Percentiles rank a stretch among this genome's conserved stretches.
These are phyloP conservation scores for Sporobolomyces phaffii DNA, from an alignment of 768 basidiomycete species.

Conservation along the genomic window DNA sequence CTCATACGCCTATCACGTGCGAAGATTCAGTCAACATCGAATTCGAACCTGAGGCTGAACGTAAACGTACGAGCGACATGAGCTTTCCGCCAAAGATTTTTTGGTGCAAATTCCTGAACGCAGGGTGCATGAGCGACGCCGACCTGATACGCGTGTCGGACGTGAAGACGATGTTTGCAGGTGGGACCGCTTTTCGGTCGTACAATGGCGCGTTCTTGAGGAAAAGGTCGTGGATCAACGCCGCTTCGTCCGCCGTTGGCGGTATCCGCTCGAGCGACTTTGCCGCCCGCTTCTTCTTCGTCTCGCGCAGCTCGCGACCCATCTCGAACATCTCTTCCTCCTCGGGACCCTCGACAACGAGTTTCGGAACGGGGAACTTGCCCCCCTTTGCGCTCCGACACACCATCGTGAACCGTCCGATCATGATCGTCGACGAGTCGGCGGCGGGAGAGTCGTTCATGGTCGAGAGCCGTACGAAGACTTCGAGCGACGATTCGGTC, in stretches of 20 bases:
- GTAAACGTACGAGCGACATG: conserved; percentile 24
- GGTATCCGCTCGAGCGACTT: conserved; percentile 24
- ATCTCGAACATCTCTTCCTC: conserved; percentile 36
- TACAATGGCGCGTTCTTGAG: conserved; percentile 8
- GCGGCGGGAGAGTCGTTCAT: not conserved
- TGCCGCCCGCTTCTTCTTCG: conserved; percentile 24
- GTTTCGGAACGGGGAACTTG: conserved; percentile 28
- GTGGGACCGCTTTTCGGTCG: conserved; percentile 21
- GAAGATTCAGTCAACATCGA: not conserved
- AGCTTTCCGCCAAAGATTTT: conserved; percentile 38
- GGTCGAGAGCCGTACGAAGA: conserved; percentile 37
- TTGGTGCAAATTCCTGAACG: conserved; percentile 33
- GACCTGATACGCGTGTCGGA: conserved; percentile 15
- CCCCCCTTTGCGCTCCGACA: conserved; percentile 33
- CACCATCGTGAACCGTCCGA: conserved; percentile 42
- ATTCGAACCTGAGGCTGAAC: not conserved
- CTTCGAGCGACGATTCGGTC: conserved; percentile 37
- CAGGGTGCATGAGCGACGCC: conserved; percentile 29
- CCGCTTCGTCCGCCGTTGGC: conserved; percentile 29
- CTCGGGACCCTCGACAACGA: conserved; percentile 33
- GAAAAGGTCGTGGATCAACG: conserved; percentile 29
- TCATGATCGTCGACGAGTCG: conserved; percentile 33
- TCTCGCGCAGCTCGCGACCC: conserved; percentile 39
- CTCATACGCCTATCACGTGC: conserved; percentile 38
- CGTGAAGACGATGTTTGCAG: conserved; percentile 27